Evolutionary conservation across 176 grass and related monocot species (phyloP), one percentile per base, ranked within the genome.

Genomic region (Bolboschoenus planiculmis): DNA sequence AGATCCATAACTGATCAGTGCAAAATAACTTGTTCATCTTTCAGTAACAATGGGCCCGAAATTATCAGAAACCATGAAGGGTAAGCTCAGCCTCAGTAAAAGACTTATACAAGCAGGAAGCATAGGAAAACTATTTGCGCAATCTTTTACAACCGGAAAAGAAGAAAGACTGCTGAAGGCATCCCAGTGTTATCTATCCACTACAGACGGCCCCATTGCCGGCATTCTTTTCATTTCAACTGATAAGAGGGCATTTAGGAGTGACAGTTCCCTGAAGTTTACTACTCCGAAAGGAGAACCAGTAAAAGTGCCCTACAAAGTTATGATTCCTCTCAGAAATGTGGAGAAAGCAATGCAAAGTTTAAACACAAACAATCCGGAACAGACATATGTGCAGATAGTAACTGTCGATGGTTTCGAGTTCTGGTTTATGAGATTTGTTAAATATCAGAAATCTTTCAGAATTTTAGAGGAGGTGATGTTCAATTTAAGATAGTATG

Each of bases 371-470:
- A 85, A 91, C 81, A 64, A 70, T 71, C 91, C 89, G 0, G 87
- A 91, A 0, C 75, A 97, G 87, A 97, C 93, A 56, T 97, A 91
- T 86, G 75, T 93, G 47, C 89, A 93, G 37, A 78, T 97, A 11
- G 63, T 86, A 21, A 97, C 94, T 1, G 77, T 91, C 1, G 94
- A 97, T 71, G 87, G 90, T 0, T 97, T 97, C 44, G 94, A 97
- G 87, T 93, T 97, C 84, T 97, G 91, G 94, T 97, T 97, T 73
- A 85, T 91, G 94, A 91, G 91, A 0, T 97, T 97, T 83, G 81
- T 93, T 10, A 93, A 84, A 48, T 88, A 80, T 75, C 87, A 97
- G 81, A 47, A 47, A 13, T 47, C 44, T 47, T 47, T 47, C 2
- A 81, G 91, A 56, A 18, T n/a, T 56, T 56, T 56, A 5, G 5